Base-by-base conservation (phyloP, 805 yeast species). In the Ogataea angusta region DNA sequence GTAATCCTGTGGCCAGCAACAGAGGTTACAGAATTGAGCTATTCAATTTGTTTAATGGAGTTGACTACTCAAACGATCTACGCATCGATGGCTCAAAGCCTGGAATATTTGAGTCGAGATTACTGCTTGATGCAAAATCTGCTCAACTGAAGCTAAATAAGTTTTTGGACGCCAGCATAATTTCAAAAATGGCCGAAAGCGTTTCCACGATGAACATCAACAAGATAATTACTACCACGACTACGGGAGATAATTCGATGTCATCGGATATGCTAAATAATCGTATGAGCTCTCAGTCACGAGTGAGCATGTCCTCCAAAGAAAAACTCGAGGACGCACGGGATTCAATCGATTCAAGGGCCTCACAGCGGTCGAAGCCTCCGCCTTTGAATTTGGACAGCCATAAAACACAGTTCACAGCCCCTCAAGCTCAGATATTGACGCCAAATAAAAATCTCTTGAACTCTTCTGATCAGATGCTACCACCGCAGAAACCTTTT, bases 61-160 rank as follows among this genome's bases (percentile, higher is more conserved):
- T 74, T 28, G 69, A 66, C 42, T 70, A 70, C 43, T 64, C 65
- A 17, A 75, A 75, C 47, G 53, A 53, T 6, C 53, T 78, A 43
- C 73, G 73, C 48, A 72, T 78, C 27, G 83, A 78, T 54, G 82
- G 80, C 31, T 75, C 82, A 3, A 57, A 73, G 38, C 83, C 84
- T 0, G 82, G 83, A 1, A 75, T 78, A 40, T 75, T 78, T 59
- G 84, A 78, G 58, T 68, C 75, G 15, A 72, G 82, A 23, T 54
- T 77, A 50, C 57, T 78, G 21, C 61, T 77, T 37, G 82, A 76
- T 47, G 62, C 70, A 2, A 77, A 72, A 46, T 63, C 66, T 17
- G 74, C 80, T 1, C 62, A 65, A 38, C 58, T 67, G 49, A 63
- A 62, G 30, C 63, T 74, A 39, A 69, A 70, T 42, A 68, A 66